A percentile compares a stretch with the other conserved stretches of the same genome.
Evolutionary conservation across 192 early-diverging fungal species (phyloP).

Genomic region (Coemansia biformis): DNA sequence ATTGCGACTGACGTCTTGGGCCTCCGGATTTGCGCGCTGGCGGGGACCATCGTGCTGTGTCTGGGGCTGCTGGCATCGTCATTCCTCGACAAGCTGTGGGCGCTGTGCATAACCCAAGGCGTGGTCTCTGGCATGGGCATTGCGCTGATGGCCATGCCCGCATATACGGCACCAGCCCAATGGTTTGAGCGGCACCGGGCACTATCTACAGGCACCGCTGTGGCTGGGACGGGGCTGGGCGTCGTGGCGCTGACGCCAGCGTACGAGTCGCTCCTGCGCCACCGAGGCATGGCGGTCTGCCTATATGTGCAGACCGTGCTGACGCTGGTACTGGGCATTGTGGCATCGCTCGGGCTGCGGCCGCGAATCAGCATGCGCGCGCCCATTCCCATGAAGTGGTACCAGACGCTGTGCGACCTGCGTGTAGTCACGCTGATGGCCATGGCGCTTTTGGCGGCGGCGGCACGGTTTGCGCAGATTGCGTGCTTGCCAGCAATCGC

Average conservation of each 20-base stretch:
- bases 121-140: conserved; percentile 49
- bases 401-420: conserved; percentile 1
- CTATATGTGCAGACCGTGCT: conserved; percentile 27
- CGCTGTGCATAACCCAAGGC: conserved; percentile 58
- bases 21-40: conserved; percentile 5
- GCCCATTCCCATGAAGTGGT: conserved; percentile 7
- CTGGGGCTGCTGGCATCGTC: conserved; percentile 47
- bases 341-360: conserved; percentile 16
- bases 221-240: conserved; percentile 48
- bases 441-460: conserved; percentile 17
- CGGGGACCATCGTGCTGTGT: conserved; percentile 42
- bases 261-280: conserved; percentile 27
- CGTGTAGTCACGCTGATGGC: conserved; percentile 19
- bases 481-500: conserved; percentile 33
- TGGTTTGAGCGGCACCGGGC: conserved; percentile 52
- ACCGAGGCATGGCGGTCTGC: conserved; percentile 30
- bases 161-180: conserved; percentile 47
- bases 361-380: conserved; percentile 4
- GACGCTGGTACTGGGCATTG: conserved; percentile 13
- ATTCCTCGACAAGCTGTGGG: conserved; percentile 52
- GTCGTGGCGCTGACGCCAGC: conserved; percentile 37
- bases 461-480: conserved; percentile 22
- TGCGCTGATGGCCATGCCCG: conserved; percentile 47
- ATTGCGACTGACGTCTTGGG: conserved; percentile 17
- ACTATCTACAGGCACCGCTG: conserved; percentile 40